phyloP scores from a whole-genome alignment of 176 grass and related monocot genomes.

The Lolium multiflorum region DNA sequence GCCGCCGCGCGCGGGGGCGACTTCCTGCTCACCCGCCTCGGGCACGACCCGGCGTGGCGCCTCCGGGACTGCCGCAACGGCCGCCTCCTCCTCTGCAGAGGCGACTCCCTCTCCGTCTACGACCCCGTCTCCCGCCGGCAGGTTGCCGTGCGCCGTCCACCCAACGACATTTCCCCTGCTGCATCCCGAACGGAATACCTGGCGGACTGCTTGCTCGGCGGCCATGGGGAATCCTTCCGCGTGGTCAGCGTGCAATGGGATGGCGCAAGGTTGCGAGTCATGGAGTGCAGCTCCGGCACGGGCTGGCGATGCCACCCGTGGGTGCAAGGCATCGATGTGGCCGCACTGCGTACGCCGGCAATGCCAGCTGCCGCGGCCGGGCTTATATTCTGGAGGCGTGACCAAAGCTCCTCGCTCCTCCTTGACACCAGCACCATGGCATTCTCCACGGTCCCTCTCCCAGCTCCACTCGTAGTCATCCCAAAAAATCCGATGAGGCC shows the following conservation, averaged over 20 bases:
- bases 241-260: constrained; percentile 28
- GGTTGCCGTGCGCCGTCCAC: too few species aligned
- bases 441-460: constrained; percentile 24
- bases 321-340: background rate
- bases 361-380: background rate
- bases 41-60: too few species aligned
- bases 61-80: too few species aligned
- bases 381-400: constrained; percentile 12
- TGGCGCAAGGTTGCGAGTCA: constrained; percentile 3
- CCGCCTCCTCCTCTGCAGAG: too few species aligned
- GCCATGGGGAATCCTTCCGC: constrained; percentile 3
- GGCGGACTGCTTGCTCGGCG: constrained; percentile 8
- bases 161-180: background rate
- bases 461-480: background rate
- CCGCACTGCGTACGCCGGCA: background rate
- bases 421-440: constrained; percentile 31
- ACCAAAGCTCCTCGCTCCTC: background rate
- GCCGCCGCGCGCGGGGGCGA: too few species aligned
- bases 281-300: background rate
- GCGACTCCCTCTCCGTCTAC: too few species aligned
- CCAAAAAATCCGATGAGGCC: background rate
- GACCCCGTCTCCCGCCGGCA: too few species aligned
- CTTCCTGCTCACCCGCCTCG: too few species aligned
- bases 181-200: background rate
- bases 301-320: constrained; percentile 23